phyloP scores from a whole-genome alignment of 2,329 filamentous ascomycete genomes.

The Colletotrichum caudatum region DNA sequence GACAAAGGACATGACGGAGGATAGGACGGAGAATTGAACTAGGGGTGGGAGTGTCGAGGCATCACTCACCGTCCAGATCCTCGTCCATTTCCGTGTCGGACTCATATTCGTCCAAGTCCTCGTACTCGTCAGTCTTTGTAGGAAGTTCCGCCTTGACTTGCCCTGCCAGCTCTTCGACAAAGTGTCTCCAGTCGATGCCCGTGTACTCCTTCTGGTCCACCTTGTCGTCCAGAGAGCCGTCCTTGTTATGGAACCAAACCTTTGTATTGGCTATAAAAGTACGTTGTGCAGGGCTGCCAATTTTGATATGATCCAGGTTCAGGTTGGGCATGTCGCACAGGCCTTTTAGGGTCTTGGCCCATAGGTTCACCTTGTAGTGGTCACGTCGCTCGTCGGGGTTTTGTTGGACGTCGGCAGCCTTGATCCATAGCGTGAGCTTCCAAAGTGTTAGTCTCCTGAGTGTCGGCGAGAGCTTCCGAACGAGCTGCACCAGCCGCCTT shows the following conservation, averaged over 20 bases:
- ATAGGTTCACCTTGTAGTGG: conserved; percentile 50
- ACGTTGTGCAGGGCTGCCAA: conserved; percentile 48
- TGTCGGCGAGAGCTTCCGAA: conserved; percentile 57
- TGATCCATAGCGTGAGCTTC: conserved; percentile 51
- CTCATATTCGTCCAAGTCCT: conserved; percentile 12
- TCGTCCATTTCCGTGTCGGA: conserved; percentile 17
- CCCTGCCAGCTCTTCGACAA: conserved; percentile 47
- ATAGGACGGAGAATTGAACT: too few species aligned
- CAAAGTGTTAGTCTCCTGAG: conserved; percentile 60
- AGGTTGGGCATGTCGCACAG: conserved; percentile 47
- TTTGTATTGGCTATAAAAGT: not conserved
- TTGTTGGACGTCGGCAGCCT: not conserved
- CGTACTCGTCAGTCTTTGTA: conserved; percentile 1
- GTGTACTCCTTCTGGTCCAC: conserved; percentile 45
- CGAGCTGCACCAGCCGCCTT: conserved; percentile 50
- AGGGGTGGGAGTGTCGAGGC: too few species aligned
- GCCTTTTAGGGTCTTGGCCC: conserved; percentile 53
- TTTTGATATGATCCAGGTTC: conserved; percentile 50
- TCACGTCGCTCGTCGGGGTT: conserved; percentile 5
- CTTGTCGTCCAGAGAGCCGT: not conserved
- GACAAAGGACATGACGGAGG: too few species aligned
- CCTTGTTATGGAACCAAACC: conserved; percentile 20
- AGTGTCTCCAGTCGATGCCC: conserved; percentile 53
- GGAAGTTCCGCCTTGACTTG: conserved; percentile 39
- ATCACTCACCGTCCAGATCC: conserved; percentile 33